Evolutionary conservation across 2,329 filamentous ascomycete species (phyloP).

Genomic region (Parascedosporium putredinis): DNA sequence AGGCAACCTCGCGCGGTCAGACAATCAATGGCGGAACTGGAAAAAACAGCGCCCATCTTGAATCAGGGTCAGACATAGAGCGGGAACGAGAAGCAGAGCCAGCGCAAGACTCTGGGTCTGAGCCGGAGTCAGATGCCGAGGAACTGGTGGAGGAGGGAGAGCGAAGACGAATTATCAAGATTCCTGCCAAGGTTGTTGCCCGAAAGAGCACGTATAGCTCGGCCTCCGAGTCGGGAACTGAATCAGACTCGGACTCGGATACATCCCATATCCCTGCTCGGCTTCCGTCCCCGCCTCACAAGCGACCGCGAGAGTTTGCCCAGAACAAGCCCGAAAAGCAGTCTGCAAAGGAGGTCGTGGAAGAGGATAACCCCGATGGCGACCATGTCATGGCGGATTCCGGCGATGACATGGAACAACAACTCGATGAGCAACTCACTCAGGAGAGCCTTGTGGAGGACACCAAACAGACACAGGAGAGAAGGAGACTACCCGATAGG

Average conservation of each 20-base stretch:
- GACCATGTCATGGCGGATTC: background rate
- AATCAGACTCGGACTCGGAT: background rate
- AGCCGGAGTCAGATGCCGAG: background rate
- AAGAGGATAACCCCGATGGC: background rate
- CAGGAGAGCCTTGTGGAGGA: background rate
- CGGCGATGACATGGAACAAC: background rate
- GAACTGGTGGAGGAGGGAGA: background rate
- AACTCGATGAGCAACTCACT: background rate
- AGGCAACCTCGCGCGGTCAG: background rate
- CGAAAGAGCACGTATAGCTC: background rate
- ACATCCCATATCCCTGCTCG: background rate
- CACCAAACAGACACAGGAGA: background rate
- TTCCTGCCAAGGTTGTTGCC: background rate
- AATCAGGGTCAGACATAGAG: too few relatives aligned
- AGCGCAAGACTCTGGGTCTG: background rate
- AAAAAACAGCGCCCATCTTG: too few relatives aligned
- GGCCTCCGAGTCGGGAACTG: background rate
- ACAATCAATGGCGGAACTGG: too few relatives aligned
- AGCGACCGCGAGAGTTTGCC: background rate
- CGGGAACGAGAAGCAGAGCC: background rate
- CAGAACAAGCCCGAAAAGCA: too few relatives aligned
- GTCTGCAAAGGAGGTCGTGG: background rate
- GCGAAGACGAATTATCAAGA: background rate
- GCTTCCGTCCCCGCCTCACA: background rate
- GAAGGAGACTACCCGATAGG: background rate